A percentile compares a stretch with the other conserved stretches of the same genome.
Conservation (phyloP, 305 asterid species). For the Striga hermonthica region DNA sequence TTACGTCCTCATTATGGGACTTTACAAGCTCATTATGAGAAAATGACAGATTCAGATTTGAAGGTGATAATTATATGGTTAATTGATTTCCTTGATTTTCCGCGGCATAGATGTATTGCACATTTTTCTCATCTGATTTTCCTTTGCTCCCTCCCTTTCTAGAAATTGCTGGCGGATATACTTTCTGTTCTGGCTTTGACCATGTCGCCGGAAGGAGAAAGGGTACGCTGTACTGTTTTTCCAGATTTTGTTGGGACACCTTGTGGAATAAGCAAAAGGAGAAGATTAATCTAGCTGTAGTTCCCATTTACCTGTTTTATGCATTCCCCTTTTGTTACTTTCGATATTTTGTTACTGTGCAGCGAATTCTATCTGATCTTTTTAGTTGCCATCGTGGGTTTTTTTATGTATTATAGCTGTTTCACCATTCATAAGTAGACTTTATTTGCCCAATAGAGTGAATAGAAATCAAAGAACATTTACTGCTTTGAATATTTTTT, state of each 20-base stretch:
- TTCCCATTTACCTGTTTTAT: slow-evolving; percentile 11
- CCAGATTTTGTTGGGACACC: slow-evolving; percentile 8
- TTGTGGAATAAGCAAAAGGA: slow-evolving; percentile 22
- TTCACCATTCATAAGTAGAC: not conserved
- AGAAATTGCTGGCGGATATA: slow-evolving; percentile 90
- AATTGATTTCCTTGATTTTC: slow-evolving; percentile 4
- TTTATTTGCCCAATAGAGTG: not conserved
- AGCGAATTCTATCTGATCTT: not conserved
- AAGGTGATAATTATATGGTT: slow-evolving; percentile 49
- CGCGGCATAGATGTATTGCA: slow-evolving; percentile 2
- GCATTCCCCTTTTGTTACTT: slow-evolving; percentile 1
- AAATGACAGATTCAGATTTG: slow-evolving; percentile 63
- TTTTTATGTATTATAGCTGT: not conserved
- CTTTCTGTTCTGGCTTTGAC: slow-evolving; percentile 98
- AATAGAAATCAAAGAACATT: not conserved
- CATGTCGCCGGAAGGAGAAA: slow-evolving; percentile 98
- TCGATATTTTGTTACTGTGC: not conserved
- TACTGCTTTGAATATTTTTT: slow-evolving; percentile 1
- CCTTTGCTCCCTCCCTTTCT: slow-evolving; percentile 28
- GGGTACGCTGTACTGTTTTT: slow-evolving; percentile 50
- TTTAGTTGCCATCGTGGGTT: slow-evolving; percentile 5
- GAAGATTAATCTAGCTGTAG: not conserved
- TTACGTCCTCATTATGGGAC: slow-evolving; percentile 97
- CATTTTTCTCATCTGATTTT: slow-evolving; percentile 12
- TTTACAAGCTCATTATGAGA: slow-evolving; percentile 66